Evolutionary conservation across 2,329 filamentous ascomycete species (phyloP).

Genomic region (Diaporthe humulicola): DNA sequence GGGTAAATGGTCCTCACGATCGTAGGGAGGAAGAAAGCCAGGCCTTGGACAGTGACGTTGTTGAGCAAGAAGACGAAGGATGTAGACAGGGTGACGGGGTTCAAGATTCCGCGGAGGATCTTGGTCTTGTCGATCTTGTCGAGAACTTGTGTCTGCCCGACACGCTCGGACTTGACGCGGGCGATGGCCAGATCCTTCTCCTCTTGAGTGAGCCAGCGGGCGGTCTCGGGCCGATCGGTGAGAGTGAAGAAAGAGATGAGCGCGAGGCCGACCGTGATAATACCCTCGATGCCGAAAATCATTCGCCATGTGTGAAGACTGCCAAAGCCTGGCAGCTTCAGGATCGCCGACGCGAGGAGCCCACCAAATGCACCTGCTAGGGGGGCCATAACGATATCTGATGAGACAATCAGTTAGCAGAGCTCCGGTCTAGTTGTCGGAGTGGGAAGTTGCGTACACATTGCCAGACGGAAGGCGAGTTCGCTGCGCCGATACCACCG

Average conservation of each 20-base stretch:
- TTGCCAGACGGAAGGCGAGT: constrained; percentile 69
- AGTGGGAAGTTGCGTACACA: constrained; percentile 46
- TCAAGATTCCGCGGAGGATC: constrained; percentile 72
- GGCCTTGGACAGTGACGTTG: constrained; percentile 79
- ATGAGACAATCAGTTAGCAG: constrained; percentile 45
- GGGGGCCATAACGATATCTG: constrained; percentile 71
- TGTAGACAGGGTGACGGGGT: constrained; percentile 70
- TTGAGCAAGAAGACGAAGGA: constrained; percentile 73
- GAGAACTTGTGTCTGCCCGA: constrained; percentile 72
- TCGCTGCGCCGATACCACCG: constrained; percentile 74
- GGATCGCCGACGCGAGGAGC: constrained; percentile 67
- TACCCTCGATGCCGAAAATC: constrained; percentile 79
- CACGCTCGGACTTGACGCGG: constrained; percentile 76
- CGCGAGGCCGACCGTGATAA: constrained; percentile 66
- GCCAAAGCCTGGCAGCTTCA: constrained; percentile 71
- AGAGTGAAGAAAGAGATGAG: constrained; percentile 74
- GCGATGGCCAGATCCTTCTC: constrained; percentile 77
- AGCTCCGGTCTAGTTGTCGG: not conserved
- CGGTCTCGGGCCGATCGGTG: constrained; percentile 77
- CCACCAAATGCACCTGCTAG: constrained; percentile 76
- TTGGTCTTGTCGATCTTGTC: constrained; percentile 73
- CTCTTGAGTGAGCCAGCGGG: constrained; percentile 73
- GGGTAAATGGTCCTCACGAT: constrained; percentile 79
- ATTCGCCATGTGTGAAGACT: constrained; percentile 72
- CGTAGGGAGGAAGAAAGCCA: constrained; percentile 78